Percentiles rank a stretch among this genome's conserved stretches.
phyloP scores from a whole-genome alignment of 164 flowering plant species.

The Berberis vulgaris region DNA sequence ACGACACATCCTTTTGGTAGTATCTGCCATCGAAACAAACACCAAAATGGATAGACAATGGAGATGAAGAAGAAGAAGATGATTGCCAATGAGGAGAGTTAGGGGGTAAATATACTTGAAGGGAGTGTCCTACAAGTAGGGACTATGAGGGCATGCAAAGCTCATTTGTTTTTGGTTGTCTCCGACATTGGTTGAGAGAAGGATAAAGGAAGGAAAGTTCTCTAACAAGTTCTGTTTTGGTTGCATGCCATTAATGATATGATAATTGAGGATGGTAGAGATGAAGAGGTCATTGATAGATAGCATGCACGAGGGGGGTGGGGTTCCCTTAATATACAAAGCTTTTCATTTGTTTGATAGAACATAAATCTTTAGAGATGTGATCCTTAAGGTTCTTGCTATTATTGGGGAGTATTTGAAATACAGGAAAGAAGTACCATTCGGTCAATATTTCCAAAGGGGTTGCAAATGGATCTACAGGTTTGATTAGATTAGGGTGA shows the following conservation, averaged over 20 bases:
- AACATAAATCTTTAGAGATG: no score
- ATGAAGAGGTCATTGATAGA: constrained; percentile 38
- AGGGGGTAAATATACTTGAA: constrained; percentile 6
- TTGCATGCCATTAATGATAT: constrained; percentile 48
- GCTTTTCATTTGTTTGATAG: no score
- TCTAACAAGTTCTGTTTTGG: constrained; percentile 23
- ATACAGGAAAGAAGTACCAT: no score
- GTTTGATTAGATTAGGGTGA: no score
- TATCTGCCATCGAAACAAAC: constrained; percentile 45
- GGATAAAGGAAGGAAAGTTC: background rate
- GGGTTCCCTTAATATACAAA: constrained; percentile 1
- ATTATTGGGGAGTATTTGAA: no score
- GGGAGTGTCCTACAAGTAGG: constrained; percentile 18
- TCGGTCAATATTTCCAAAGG: no score
- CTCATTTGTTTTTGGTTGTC: constrained; percentile 42
- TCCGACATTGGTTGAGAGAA: constrained; percentile 33
- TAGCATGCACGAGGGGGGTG: constrained; percentile 55
- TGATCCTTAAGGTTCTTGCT: no score
- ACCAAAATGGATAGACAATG: background rate
- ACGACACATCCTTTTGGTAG: constrained; percentile 33
- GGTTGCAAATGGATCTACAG: no score
- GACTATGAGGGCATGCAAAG: constrained; percentile 32
- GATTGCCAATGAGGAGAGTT: background rate
- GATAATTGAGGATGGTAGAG: constrained; percentile 23
- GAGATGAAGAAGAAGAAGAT: background rate